Evolutionary conservation across 345 rosid genomes (phyloP).

Genomic region (Eucalyptus rudis): DNA sequence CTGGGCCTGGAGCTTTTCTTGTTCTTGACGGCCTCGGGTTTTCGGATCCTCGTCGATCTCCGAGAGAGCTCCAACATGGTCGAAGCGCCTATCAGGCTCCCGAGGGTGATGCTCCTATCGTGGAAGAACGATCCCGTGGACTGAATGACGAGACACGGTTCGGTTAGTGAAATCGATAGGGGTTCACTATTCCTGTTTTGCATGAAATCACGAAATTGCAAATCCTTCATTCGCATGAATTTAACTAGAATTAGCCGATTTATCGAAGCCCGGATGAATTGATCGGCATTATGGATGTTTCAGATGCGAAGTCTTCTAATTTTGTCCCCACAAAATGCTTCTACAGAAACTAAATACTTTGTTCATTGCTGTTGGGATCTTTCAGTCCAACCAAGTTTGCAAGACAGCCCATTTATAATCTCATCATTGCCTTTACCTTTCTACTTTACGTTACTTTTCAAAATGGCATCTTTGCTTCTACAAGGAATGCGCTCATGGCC

Average conservation of each 20-base stretch:
- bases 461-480: background rate
- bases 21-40: conserved; percentile 4
- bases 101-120: conserved; percentile 48
- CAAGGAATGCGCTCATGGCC: background rate
- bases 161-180: background rate
- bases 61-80: conserved; percentile 35
- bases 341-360: background rate
- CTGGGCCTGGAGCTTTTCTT: conserved; percentile 4
- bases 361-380: background rate
- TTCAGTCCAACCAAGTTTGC: background rate
- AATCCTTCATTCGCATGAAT: background rate
- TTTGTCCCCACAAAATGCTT: background rate
- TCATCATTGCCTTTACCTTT: background rate
- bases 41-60: conserved; percentile 26
- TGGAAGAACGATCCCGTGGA: conserved; percentile 68
- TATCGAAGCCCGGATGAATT: background rate
- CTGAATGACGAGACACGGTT: conserved; percentile 6
- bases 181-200: background rate
- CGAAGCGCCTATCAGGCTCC: conserved; percentile 54
- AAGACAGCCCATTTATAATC: background rate
- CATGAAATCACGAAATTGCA: background rate
- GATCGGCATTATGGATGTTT: background rate
- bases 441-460: background rate
- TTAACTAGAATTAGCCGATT: background rate
- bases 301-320: background rate